Base-by-base conservation (phyloP, 257 asterid species). In the Echites panduratus region DNA sequence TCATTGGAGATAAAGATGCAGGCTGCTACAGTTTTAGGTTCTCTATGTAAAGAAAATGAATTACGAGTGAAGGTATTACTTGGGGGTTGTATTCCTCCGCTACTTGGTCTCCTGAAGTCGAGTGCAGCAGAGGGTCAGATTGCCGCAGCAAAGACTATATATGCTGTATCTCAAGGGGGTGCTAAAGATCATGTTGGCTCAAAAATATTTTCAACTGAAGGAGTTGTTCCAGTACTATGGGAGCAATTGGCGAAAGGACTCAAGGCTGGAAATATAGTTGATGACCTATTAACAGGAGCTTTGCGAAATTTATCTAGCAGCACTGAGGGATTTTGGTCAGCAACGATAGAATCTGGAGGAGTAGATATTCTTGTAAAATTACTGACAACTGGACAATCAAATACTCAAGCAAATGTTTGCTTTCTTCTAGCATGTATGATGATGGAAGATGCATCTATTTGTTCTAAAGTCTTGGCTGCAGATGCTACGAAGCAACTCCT, bases 31-130 rank as follows among this genome's bases (percentile, higher is more conserved):
- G 97, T 92, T 76, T 81, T 95, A 74, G 96, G 97, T 78, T 87
- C 99, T 83, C 85, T 95, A 38, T 95, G 99, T 84, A 89, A 87
- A 82, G 99, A 95, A 86, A 91, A 95, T 78, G 99, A 95, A 70
- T 82, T 95, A 76, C 88, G 98, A 73, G 90, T 95, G 62, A 95
- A 92, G 82, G 99, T 95, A 29, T 84, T 95, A 68, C 96, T 95
- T 58, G 99, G 99, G 48, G 99, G 99, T 66, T 91, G 99, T 83
- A 92, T 95, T 71, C 99, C 99, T 7, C 99, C 99, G 38, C 82
- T 95, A 78, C 98, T 95, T 59, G 90, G 99, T 76, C 99, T 95
- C 81, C 95, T 95, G 80, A 95, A 89, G 83, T 95, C 99, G 70
- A 95, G 87, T 80, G 87, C 99, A 40, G 82, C 84, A 40, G 99